Evolutionary conservation across 1,284 basidiomycete species (phyloP).

Genomic region (Apiotrichum domesticum): DNA sequence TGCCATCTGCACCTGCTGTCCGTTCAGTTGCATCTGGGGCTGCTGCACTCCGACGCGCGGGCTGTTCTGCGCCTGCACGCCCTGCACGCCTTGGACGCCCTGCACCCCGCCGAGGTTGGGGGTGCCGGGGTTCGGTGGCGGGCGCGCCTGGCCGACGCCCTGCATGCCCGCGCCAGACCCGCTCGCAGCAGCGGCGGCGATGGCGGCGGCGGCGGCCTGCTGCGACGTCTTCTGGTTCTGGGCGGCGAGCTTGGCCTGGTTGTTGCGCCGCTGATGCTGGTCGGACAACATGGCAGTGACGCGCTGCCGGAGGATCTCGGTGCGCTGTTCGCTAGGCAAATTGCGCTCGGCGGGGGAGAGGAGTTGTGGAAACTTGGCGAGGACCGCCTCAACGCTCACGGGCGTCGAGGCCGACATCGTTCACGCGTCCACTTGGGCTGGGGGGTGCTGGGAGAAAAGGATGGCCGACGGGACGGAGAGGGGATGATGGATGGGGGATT

Average conservation of each 20-base stretch:
- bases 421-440: too few relatives aligned
- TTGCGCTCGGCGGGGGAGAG: conserved; percentile 27
- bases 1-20: conserved; percentile 15
- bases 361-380: conserved; percentile 23
- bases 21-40: conserved; percentile 8
- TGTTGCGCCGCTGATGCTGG: conserved; percentile 4
- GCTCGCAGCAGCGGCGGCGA: neutral
- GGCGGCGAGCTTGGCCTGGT: neutral
- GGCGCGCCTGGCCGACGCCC: neutral
- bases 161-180: neutral
- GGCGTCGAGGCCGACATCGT: conserved; percentile 7
- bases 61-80: neutral
- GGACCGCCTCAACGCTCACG: conserved; percentile 13
- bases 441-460: too few relatives aligned
- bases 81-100: too few relatives aligned
- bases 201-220: neutral
- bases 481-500: neutral
- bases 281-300: conserved; percentile 7
- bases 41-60: conserved; percentile 14
- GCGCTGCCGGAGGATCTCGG: conserved; percentile 29
- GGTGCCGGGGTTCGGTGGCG: neutral
- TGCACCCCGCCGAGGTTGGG: neutral
- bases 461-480: neutral
- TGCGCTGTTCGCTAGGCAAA: conserved; percentile 25
- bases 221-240: neutral